phyloP scores from a whole-genome alignment of 805 yeast species.

The Barnettozyma pratensis region DNA sequence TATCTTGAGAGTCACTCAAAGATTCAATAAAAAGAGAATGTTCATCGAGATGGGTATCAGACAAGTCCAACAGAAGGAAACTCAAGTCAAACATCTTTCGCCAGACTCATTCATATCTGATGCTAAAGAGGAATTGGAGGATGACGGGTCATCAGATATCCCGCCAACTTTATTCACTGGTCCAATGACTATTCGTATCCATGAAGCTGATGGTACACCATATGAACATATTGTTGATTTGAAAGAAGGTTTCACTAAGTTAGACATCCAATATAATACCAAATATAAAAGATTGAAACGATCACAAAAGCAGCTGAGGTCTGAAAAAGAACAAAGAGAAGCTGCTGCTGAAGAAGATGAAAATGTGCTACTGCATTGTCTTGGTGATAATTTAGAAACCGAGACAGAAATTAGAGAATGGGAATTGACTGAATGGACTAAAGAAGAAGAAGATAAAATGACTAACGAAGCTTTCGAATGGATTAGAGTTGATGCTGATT shows the following conservation, averaged over 20 bases:
- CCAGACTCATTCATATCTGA: constrained; percentile 34
- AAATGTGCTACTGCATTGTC: constrained; percentile 42
- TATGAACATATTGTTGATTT: constrained; percentile 95
- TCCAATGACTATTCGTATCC: constrained; percentile 94
- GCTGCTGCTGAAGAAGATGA: constrained; percentile 28
- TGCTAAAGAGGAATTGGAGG: constrained; percentile 25
- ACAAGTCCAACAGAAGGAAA: constrained; percentile 74
- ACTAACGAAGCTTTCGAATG: constrained; percentile 91
- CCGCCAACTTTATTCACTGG: constrained; percentile 61
- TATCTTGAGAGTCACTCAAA: constrained; percentile 78
- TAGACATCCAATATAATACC: constrained; percentile 94
- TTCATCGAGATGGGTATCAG: constrained; percentile 91
- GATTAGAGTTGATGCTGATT: constrained; percentile 96
- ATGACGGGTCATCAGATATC: constrained; percentile 10
- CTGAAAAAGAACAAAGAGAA: constrained; percentile 37
- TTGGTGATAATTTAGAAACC: constrained; percentile 74
- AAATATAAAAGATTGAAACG: constrained; percentile 81
- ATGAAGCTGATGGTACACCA: constrained; percentile 98
- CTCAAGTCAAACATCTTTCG: constrained; percentile 30
- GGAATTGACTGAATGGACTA: constrained; percentile 66
- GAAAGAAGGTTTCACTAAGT: constrained; percentile 76
- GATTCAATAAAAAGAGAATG: constrained; percentile 90
- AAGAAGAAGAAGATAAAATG: constrained; percentile 62
- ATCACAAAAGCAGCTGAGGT: constrained; percentile 36
- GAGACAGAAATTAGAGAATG: constrained; percentile 61